Conservation (phyloP, 169 alveolate genomes). For the Besnoitia besnoiti region DNA sequence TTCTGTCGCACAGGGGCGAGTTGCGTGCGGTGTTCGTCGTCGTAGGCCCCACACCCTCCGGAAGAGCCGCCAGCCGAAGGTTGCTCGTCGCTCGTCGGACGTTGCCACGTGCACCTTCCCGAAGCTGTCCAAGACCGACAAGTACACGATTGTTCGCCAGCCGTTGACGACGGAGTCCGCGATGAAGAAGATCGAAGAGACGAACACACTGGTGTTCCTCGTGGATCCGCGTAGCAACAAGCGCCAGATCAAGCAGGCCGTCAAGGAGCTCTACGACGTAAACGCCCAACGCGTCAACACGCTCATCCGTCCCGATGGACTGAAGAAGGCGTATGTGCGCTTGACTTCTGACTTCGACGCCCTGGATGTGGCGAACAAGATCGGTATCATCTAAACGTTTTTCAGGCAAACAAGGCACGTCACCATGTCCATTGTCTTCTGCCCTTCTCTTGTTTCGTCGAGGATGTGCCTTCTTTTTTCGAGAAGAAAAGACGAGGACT, state of each 20-base stretch:
- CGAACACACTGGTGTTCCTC: conserved; percentile 93
- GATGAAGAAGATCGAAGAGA: conserved; percentile 97
- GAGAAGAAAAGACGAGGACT: background rate
- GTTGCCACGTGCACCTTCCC: conserved; percentile 15
- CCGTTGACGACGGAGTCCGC: conserved; percentile 98
- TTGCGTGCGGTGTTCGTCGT: background rate
- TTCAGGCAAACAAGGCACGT: background rate
- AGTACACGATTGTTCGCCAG: conserved; percentile 89
- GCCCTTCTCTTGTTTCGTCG: background rate
- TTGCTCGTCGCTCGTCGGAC: background rate
- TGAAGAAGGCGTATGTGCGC: conserved; percentile 97
- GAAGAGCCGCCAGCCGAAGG: conserved; percentile 39
- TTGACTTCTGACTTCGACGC: conserved; percentile 96
- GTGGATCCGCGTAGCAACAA: conserved; percentile 87
- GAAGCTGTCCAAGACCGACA: conserved; percentile 76
- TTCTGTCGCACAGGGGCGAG: background rate
- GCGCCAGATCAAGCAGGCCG: conserved; percentile 94
- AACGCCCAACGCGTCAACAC: conserved; percentile 95
- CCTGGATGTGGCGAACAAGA: conserved; percentile 97
- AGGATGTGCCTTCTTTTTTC: background rate
- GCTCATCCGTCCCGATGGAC: conserved; percentile 92
- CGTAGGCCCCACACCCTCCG: conserved; percentile 38
- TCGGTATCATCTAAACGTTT: conserved; percentile 93
- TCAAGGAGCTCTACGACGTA: conserved; percentile 91
- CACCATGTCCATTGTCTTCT: background rate